These are phyloP conservation scores for Colletotrichum musicola DNA, from an alignment of 2,329 filamentous ascomycete genomes.

Conservation along the genomic window DNA sequence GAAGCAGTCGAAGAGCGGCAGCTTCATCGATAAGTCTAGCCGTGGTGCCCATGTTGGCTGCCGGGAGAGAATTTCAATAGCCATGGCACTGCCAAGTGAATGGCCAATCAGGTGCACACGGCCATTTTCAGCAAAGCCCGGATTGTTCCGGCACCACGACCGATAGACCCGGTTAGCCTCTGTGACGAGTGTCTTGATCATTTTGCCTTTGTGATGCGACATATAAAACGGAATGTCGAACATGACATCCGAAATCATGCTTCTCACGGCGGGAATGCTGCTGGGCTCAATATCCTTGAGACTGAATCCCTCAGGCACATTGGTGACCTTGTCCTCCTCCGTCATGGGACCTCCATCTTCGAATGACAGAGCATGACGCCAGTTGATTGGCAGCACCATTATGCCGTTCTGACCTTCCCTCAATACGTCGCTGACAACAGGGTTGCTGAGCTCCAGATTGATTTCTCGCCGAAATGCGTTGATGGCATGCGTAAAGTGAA, in stretches of 20 bases:
- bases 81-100: constrained; percentile 94
- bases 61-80: constrained; percentile 88
- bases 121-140: constrained; percentile 82
- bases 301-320: constrained; percentile 69
- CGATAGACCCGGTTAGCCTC: constrained; percentile 97
- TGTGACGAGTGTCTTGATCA: constrained; percentile 88
- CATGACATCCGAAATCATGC: constrained; percentile 97
- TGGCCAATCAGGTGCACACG: constrained; percentile 94
- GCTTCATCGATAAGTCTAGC: constrained; percentile 56
- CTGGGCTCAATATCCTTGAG: constrained; percentile 93
- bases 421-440: constrained; percentile 80
- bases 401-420: constrained; percentile 85
- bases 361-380: constrained; percentile 89
- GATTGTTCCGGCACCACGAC: constrained; percentile 94
- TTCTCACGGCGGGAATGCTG: constrained; percentile 91
- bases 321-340: constrained; percentile 64
- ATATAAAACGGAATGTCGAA: constrained; percentile 98
- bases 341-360: constrained; percentile 79
- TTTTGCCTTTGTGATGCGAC: constrained; percentile 94
- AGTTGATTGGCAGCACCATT: constrained; percentile 95
- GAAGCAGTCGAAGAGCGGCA: constrained; percentile 72
- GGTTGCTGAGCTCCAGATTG: constrained; percentile 83
- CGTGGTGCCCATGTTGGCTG: constrained; percentile 81
- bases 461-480: constrained; percentile 89
- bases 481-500: constrained; percentile 96